Evolutionary conservation across 441 rosid genomes (phyloP).

Genomic region (Gossypium gossypioides): DNA sequence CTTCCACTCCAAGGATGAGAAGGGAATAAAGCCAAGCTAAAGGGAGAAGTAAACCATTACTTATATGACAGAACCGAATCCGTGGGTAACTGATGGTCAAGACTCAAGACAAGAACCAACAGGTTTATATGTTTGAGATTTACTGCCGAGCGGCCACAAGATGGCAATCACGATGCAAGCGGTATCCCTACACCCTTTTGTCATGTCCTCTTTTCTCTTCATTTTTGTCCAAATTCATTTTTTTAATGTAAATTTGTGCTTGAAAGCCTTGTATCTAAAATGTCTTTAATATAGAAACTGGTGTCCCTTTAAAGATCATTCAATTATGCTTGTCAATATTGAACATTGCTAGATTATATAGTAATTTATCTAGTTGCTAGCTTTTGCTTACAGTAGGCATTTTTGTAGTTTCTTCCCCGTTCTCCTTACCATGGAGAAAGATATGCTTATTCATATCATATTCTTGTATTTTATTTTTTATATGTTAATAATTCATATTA

Average conservation of each 20-base stretch:
- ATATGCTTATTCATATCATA: too few relatives aligned
- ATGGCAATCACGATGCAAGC: constrained; percentile 13
- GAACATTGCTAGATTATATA: background rate
- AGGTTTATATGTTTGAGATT: background rate
- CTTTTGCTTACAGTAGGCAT: background rate
- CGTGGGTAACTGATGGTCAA: background rate
- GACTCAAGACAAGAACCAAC: background rate
- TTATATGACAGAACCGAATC: background rate
- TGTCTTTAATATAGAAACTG: too few relatives aligned
- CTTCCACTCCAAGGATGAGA: constrained; percentile 41
- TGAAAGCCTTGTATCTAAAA: background rate
- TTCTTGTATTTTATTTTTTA: too few relatives aligned
- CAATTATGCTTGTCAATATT: background rate
- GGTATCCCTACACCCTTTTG: background rate
- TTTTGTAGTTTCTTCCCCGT: background rate
- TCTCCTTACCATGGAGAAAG: too few relatives aligned
- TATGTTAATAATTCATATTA: too few relatives aligned
- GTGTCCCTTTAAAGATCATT: background rate
- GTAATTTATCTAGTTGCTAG: background rate
- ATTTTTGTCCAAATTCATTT: background rate
- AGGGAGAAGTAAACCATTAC: background rate
- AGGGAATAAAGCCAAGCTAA: constrained; percentile 25
- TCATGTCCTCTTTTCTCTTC: background rate
- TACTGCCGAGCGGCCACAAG: background rate
- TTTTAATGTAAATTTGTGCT: background rate